A percentile compares a stretch with the other conserved stretches of the same genome.
phyloP scores from a whole-genome alignment of 2,329 filamentous ascomycete species.

The Talaromyces sp. region DNA sequence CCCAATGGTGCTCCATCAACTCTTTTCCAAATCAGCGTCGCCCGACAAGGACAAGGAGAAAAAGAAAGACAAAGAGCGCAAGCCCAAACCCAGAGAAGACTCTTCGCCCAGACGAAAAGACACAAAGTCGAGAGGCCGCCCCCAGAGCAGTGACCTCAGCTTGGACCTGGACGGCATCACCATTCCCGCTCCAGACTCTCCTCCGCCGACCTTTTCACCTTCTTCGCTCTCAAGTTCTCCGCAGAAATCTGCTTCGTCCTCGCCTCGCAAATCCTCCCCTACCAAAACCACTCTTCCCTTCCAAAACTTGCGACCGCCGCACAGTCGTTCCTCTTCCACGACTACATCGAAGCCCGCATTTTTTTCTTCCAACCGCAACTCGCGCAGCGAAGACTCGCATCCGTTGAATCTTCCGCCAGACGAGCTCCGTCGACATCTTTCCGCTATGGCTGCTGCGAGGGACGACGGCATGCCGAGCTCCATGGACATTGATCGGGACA shows the following conservation, averaged over 20 bases:
- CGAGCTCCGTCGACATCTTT: slow-evolving; percentile 70
- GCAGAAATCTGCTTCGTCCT: slow-evolving; percentile 21
- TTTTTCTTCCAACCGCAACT: slow-evolving; percentile 38
- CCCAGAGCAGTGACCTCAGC: not conserved
- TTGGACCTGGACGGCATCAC: slow-evolving; percentile 7
- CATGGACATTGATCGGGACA: slow-evolving; percentile 75
- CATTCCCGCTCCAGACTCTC: slow-evolving; percentile 15
- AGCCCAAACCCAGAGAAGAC: slow-evolving; percentile 7
- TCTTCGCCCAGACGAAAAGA: not conserved
- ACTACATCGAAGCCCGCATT: slow-evolving; percentile 25
- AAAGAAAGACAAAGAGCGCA: slow-evolving; percentile 22
- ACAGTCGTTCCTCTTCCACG: slow-evolving; percentile 32
- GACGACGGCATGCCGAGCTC: slow-evolving; percentile 52
- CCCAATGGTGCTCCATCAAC: slow-evolving; percentile 37
- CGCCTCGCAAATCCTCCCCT: slow-evolving; percentile 19
- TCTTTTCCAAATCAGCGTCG: slow-evolving; percentile 35
- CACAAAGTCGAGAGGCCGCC: not conserved
- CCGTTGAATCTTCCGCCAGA: slow-evolving; percentile 88
- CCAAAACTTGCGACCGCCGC: slow-evolving; percentile 17
- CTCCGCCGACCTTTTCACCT: slow-evolving; percentile 8
- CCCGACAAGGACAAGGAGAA: slow-evolving; percentile 25
- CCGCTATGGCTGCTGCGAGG: slow-evolving; percentile 50
- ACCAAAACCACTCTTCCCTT: slow-evolving; percentile 22
- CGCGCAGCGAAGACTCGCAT: slow-evolving; percentile 66
- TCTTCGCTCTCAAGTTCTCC: slow-evolving; percentile 18